Percentiles rank a stretch among this genome's conserved stretches.
Evolutionary conservation across 2,329 filamentous ascomycete species (phyloP).

Genomic region (Helotiales sp.): DNA sequence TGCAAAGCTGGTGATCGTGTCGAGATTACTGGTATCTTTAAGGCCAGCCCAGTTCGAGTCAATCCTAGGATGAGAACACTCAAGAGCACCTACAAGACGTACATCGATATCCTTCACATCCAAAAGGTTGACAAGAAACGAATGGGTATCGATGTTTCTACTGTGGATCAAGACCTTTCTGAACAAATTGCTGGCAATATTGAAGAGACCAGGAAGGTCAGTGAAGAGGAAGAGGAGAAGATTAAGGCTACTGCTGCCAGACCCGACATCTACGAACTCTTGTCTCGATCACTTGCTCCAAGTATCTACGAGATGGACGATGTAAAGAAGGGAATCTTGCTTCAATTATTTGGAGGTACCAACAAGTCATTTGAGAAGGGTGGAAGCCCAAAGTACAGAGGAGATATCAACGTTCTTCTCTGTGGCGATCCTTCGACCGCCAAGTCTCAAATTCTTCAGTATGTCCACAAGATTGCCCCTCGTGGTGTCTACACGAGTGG

Average conservation of each 20-base stretch:
- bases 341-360: conserved; percentile 95
- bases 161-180: conserved; percentile 78
- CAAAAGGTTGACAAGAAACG: conserved; percentile 97
- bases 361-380: conserved; percentile 99
- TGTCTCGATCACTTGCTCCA: conserved; percentile 87
- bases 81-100: conserved; percentile 97
- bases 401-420: conserved; percentile 95
- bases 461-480: conserved; percentile 97
- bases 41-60: conserved; percentile 89
- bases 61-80: conserved; percentile 92
- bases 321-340: conserved; percentile 96
- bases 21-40: conserved; percentile 95
- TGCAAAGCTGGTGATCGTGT: conserved; percentile 98
- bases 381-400: conserved; percentile 91
- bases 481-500: conserved; percentile 80
- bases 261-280: conserved; percentile 88
- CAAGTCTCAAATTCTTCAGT: conserved; percentile 92
- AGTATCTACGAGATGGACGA: conserved; percentile 98
- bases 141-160: conserved; percentile 88
- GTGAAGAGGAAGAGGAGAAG: conserved; percentile 84
- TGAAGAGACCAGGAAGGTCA: conserved; percentile 83
- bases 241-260: conserved; percentile 82
- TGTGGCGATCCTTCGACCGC: conserved; percentile 97
- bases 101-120: conserved; percentile 92
- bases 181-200: conserved; percentile 66